Conservation (phyloP, 768 basidiomycete species). For the Tricholoma terreum region DNA sequence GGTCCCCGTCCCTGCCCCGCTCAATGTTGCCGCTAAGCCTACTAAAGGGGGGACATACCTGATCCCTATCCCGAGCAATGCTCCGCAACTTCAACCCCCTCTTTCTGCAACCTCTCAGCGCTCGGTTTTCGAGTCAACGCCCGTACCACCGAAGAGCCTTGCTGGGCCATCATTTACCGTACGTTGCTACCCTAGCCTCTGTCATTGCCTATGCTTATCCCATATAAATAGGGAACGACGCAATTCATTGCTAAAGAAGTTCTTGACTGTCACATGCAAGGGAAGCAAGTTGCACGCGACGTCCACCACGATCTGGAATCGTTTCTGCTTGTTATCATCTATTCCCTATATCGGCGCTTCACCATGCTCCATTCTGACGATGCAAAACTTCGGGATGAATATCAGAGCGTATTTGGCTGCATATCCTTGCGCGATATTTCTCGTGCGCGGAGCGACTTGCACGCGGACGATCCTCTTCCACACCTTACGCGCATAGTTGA, state of each 20-base stretch:
- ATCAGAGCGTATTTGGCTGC: not conserved
- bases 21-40: not conserved
- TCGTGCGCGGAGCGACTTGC: not conserved
- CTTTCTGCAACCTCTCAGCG: not conserved
- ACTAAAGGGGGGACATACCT: not conserved
- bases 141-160: not conserved
- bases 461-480: not conserved
- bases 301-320: not conserved
- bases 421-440: not conserved
- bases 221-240: not conserved
- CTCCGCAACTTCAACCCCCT: not conserved
- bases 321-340: not conserved
- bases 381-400: not conserved
- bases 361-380: not conserved
- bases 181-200: not conserved
- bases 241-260: not conserved
- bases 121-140: not conserved
- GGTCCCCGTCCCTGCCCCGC: too few species aligned
- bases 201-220: not conserved
- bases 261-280: not conserved
- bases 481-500: not conserved
- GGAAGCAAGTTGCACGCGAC: not conserved
- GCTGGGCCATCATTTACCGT: not conserved
- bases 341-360: not conserved
- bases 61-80: not conserved